Conservation (phyloP, 1,139 yeast species). For the Nadsonia starkeyi-henricii region DNA sequence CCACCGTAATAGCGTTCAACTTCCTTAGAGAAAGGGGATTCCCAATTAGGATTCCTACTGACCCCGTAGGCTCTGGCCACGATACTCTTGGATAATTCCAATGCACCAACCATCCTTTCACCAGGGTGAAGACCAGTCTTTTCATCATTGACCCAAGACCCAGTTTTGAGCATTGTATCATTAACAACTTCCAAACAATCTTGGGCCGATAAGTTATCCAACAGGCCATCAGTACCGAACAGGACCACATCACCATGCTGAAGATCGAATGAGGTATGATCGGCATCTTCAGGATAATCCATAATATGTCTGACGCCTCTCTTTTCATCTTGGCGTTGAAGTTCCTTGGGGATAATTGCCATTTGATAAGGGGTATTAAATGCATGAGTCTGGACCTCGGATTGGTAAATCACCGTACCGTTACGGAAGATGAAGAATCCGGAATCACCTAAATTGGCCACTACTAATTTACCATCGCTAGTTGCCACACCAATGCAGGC, state of each 20-base stretch:
- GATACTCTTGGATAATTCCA: conserved; percentile 38
- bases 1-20: conserved; percentile 39
- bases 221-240: conserved; percentile 88
- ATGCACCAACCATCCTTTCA: conserved; percentile 17
- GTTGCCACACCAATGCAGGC: conserved; percentile 72
- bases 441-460: conserved; percentile 86
- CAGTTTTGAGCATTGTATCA: conserved; percentile 16
- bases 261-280: conserved; percentile 21
- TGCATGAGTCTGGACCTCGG: conserved; percentile 70
- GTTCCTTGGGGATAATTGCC: conserved; percentile 62
- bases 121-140: conserved; percentile 8
- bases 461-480: conserved; percentile 38
- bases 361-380: conserved; percentile 89
- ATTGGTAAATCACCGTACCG: conserved; percentile 47
- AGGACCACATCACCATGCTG: conserved; percentile 62
- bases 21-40: conserved; percentile 82
- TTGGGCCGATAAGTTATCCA: conserved; percentile 64
- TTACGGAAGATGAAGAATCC: conserved; percentile 82
- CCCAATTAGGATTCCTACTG: conserved; percentile 58
- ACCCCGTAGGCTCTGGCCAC: conserved; percentile 56
- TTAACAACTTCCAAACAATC: conserved; percentile 45
- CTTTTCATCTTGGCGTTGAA: conserved; percentile 36
- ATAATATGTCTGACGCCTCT: conserved; percentile 49
- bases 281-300: conserved; percentile 36
- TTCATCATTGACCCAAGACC: conserved; percentile 11